A percentile compares a stretch with the other conserved stretches of the same genome.
These are phyloP conservation scores for Sarcomyxa edulis DNA, from an alignment of 768 basidiomycete species.

Conservation along the genomic window DNA sequence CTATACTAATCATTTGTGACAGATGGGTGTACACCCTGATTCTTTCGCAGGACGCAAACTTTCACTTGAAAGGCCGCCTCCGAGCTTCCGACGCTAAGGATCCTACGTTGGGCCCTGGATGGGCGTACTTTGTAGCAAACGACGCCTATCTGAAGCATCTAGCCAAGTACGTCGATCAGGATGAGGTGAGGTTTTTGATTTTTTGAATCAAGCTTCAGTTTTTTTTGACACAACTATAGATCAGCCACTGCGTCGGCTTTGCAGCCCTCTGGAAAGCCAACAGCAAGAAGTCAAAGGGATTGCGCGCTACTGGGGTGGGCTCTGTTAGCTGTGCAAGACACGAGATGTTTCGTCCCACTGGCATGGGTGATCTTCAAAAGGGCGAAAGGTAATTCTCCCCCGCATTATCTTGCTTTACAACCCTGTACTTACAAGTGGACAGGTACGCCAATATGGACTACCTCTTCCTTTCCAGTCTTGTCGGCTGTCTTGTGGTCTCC, in stretches of 20 bases:
- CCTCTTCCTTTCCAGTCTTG: conserved; percentile 8
- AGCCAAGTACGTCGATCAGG: conserved; percentile 8
- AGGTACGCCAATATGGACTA: conserved; percentile 15
- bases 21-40: conserved; percentile 14
- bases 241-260: conserved; percentile 22
- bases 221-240: too few relatives aligned
- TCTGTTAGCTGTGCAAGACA: conserved; percentile 16
- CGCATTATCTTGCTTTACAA: neutral
- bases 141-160: conserved; percentile 8
- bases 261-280: conserved; percentile 18
- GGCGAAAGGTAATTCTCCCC: conserved; percentile 21
- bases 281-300: conserved; percentile 14
- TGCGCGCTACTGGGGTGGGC: conserved; percentile 19
- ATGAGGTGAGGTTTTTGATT: too few relatives aligned
- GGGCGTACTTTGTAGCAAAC: conserved; percentile 8
- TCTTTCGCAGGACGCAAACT: conserved; percentile 14
- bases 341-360: conserved; percentile 16
- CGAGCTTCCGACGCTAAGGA: conserved; percentile 9
- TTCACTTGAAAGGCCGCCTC: conserved; percentile 11
- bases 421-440: neutral
- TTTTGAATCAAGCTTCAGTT: too few relatives aligned
- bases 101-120: conserved; percentile 10
- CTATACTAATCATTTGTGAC: neutral
- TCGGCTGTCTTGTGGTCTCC: neutral
- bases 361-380: conserved; percentile 24